phyloP scores from a whole-genome alignment of 306 rosid genomes.

The Sphenostylis stenocarpa region DNA sequence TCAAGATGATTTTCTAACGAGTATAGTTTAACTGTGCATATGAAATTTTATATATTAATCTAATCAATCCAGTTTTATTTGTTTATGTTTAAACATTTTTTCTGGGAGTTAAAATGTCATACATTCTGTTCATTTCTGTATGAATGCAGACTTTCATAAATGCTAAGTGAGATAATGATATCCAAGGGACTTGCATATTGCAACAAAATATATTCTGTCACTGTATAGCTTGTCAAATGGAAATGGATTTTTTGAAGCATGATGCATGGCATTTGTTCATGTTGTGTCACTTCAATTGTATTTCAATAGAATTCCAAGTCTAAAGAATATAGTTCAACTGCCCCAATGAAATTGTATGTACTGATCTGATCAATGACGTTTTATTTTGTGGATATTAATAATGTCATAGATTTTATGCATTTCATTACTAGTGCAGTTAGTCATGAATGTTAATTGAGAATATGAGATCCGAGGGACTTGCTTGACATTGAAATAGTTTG shows the following conservation, averaged over 20 bases:
- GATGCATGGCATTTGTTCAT: not conserved
- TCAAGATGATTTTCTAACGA: not conserved
- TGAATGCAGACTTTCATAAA: not conserved
- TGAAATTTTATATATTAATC: not conserved
- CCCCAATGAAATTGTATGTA: not conserved
- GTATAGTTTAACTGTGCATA: not conserved
- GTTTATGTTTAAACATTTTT: not conserved
- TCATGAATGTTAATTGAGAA: not conserved
- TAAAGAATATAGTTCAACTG: not conserved
- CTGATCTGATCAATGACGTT: not conserved
- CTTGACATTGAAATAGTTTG: not conserved
- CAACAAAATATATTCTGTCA: not conserved
- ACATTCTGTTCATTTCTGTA: not conserved
- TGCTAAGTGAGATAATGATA: not conserved
- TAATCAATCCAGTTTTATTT: not conserved
- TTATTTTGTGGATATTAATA: not conserved
- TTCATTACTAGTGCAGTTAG: not conserved
- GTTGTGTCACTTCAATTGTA: not conserved
- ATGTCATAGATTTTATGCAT: not conserved
- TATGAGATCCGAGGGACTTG: not conserved
- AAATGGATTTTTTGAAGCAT: not conserved
- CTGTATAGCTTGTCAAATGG: not conserved
- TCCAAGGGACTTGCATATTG: not conserved
- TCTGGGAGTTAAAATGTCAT: not conserved
- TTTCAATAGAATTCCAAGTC: not conserved